These are phyloP conservation scores for Metschnikowia corniflorae DNA, from an alignment of 805 yeast genomes.

Conservation along the genomic window DNA sequence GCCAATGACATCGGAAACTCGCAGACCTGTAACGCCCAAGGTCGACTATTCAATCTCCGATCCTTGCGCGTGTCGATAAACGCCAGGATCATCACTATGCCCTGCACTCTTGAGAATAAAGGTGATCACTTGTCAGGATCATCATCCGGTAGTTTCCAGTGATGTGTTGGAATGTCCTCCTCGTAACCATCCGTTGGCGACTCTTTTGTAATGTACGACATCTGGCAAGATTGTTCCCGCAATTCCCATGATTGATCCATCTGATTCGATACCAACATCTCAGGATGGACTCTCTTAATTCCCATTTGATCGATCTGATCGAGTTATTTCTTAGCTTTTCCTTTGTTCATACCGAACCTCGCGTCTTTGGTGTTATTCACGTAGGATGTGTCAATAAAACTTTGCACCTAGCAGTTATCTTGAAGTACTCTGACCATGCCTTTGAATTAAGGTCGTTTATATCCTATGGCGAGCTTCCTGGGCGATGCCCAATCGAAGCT, in stretches of 20 bases:
- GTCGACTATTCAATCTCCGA: not conserved
- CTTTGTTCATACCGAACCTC: not conserved
- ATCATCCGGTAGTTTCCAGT: not conserved
- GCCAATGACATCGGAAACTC: not conserved
- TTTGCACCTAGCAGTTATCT: not conserved
- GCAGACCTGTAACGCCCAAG: no score
- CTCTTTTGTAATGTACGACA: no score
- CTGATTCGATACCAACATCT: not conserved
- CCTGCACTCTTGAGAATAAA: not conserved
- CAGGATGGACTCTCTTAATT: not conserved
- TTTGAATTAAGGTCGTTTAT: not conserved
- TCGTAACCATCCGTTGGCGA: no score
- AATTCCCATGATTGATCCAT: not conserved
- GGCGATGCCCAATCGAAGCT: not conserved
- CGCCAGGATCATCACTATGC: not conserved
- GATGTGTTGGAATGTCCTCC: not conserved
- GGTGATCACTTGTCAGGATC: not conserved
- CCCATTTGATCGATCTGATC: not conserved
- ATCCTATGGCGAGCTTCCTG: not conserved
- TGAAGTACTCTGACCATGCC: not conserved
- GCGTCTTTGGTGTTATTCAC: not conserved
- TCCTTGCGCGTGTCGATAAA: not conserved
- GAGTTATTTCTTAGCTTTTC: not conserved
- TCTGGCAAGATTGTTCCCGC: no score
- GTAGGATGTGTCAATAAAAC: not conserved